A percentile compares a stretch with the other conserved stretches of the same genome.
Conservation (phyloP, 148 eudicot species). For the Heliosperma pusillum region DNA sequence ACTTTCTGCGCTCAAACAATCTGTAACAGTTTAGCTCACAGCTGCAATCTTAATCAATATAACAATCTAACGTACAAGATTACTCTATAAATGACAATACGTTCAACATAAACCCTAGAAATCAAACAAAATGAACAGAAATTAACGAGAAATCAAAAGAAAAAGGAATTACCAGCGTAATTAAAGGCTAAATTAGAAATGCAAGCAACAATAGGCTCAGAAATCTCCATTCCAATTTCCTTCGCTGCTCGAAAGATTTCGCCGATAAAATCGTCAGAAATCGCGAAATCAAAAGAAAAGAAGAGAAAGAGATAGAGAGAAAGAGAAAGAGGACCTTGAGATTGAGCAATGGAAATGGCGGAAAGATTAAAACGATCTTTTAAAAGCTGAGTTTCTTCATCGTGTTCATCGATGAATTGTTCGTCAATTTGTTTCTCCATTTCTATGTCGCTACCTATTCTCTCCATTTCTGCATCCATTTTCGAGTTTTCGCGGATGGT, state of each 20-base stretch:
- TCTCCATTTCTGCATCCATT: slow-evolving; percentile 24
- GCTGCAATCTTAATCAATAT: background rate
- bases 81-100: background rate
- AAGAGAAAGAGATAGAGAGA: background rate
- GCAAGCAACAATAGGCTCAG: slow-evolving; percentile 67
- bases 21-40: background rate
- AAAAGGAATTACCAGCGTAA: slow-evolving; percentile 53
- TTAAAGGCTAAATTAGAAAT: slow-evolving; percentile 87
- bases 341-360: slow-evolving; percentile 60
- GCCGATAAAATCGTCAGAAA: slow-evolving; percentile 5
- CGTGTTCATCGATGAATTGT: slow-evolving; percentile 34
- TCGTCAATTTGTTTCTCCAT: slow-evolving; percentile 27
- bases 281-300: background rate
- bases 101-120: slow-evolving; percentile 17
- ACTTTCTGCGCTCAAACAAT: background rate
- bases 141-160: background rate
- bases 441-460: slow-evolving; percentile 26
- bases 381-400: slow-evolving; percentile 45
- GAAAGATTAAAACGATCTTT: slow-evolving; percentile 75
- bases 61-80: no score
- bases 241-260: slow-evolving; percentile 46
- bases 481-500: background rate
- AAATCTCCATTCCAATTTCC: slow-evolving; percentile 58
- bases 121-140: background rate
- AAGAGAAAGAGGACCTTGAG: slow-evolving; percentile 51